Base-by-base conservation (phyloP, 106 monocot genomes). In the Allium sativum region DNA sequence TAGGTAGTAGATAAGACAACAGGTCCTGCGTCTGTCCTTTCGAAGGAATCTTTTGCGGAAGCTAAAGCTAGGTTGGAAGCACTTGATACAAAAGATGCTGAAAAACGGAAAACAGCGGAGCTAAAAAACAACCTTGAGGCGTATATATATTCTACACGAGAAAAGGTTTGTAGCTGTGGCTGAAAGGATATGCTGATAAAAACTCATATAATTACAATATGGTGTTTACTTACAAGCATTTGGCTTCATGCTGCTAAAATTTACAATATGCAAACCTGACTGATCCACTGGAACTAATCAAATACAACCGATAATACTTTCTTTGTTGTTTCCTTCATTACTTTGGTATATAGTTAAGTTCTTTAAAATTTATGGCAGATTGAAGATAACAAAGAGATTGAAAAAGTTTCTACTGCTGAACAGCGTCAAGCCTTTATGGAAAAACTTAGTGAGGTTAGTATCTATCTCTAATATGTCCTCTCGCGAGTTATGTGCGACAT, bases 61-160 rank as follows among this genome's bases (percentile, higher is more conserved):
- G 98, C 88, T 41, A 92, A 92, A 77, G 44, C 47, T 72, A 92
- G 88, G 68, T 47, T 99, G 62, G 92, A 92, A 12, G 61, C 42
- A 10, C 72, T 99, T 52, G 78, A 92, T 65, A 83, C 77, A 52
- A 99, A 85, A 70, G 92, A 99, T 75, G 66, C 77, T 53, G 92
- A 99, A 64, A 82, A 81, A 53, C 79, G 83, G 76, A 78, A 52
- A 76, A 99, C 98, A 18, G 98, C 98, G 40, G 98, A 99, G 63
- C 83, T 92, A 8, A 99, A 92, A 66, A 99, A 99, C 72, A 88
- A 68, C 60, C 74, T 99, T n/a, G 98, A 99, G 65, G 92, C 45
- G 63, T 99, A 99, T 63, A 99, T 85, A 62, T 99, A 99, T 67
- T 72, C 88, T 43, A 99, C 83, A 55, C 82, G 75, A 72, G 98